Conservation (phyloP, 805 yeast species). For the Pichia eremophila region DNA sequence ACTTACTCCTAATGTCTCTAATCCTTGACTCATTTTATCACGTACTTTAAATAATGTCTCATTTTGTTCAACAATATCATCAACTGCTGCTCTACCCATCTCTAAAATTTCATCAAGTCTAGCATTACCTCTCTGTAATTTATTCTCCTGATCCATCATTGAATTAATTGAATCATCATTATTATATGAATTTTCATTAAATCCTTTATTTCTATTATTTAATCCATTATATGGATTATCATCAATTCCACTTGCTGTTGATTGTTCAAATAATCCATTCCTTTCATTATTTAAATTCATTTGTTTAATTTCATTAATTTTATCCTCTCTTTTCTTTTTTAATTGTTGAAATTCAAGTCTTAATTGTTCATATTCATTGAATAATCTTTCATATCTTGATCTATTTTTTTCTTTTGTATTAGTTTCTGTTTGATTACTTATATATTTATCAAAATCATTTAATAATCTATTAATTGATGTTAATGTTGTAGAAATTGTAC, state of each 20-base stretch:
- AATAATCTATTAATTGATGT: slow-evolving; percentile 69
- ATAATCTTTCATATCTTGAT: slow-evolving; percentile 52
- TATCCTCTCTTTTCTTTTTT: slow-evolving; percentile 46
- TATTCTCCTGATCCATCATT: slow-evolving; percentile 52
- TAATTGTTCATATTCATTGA: slow-evolving; percentile 36
- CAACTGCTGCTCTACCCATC: slow-evolving; percentile 79
- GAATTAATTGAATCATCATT: slow-evolving; percentile 49
- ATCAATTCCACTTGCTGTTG: slow-evolving; percentile 11
- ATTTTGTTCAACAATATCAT: slow-evolving; percentile 79
- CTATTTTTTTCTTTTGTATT: slow-evolving; percentile 50
- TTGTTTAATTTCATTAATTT: slow-evolving; percentile 35
- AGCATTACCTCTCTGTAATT: slow-evolving; percentile 55
- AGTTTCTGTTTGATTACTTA: slow-evolving; percentile 48
- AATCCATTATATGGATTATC: slow-evolving; percentile 42
- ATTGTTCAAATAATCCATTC: slow-evolving; percentile 26
- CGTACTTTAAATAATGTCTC: slow-evolving; percentile 58
- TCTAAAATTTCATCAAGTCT: slow-evolving; percentile 86
- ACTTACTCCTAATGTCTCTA: slow-evolving; percentile 79
- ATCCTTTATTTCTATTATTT: background rate
- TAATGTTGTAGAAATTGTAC: slow-evolving; percentile 70
- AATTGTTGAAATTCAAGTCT: slow-evolving; percentile 43
- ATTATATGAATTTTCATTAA: slow-evolving; percentile 16
- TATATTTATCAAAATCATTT: slow-evolving; percentile 30
- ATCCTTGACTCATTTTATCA: slow-evolving; percentile 51
- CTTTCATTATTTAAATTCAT: slow-evolving; percentile 27